These are phyloP conservation scores for Capsella rubella DNA, from an alignment of 441 rosid genomes.

Conservation along the genomic window DNA sequence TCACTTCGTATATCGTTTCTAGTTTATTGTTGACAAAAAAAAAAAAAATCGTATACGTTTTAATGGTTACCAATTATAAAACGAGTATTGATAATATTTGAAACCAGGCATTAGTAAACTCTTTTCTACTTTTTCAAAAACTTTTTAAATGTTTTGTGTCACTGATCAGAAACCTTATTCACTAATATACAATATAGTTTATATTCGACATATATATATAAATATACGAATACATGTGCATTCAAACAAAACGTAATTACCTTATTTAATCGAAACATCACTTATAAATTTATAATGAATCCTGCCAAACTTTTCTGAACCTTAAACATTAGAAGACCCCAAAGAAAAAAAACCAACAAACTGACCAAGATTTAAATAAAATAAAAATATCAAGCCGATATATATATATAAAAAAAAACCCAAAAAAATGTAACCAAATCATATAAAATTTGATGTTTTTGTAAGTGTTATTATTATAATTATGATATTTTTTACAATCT, in stretches of 20 bases:
- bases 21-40: too few relatives aligned
- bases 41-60: too few relatives aligned
- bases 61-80: too few relatives aligned
- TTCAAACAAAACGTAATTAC: background rate
- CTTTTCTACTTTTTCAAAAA: too few relatives aligned
- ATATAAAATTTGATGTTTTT: background rate
- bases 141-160: too few relatives aligned
- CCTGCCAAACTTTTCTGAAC: conserved; percentile 17
- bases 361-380: background rate
- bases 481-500: conserved; percentile 68
- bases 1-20: too few relatives aligned
- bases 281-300: background rate
- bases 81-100: too few relatives aligned
- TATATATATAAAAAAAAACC: background rate
- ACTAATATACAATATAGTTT: background rate
- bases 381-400: background rate
- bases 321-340: conserved; percentile 2
- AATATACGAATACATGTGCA: background rate
- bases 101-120: too few relatives aligned
- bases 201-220: background rate
- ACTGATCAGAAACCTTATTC: too few relatives aligned
- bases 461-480: background rate
- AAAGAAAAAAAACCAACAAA: background rate
- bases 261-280: background rate
- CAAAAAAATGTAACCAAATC: background rate